Evolutionary conservation across 1,139 yeast genomes (phyloP), one percentile per base, ranked within the genome.

Genomic region (Saccharomyces hybrid): DNA sequence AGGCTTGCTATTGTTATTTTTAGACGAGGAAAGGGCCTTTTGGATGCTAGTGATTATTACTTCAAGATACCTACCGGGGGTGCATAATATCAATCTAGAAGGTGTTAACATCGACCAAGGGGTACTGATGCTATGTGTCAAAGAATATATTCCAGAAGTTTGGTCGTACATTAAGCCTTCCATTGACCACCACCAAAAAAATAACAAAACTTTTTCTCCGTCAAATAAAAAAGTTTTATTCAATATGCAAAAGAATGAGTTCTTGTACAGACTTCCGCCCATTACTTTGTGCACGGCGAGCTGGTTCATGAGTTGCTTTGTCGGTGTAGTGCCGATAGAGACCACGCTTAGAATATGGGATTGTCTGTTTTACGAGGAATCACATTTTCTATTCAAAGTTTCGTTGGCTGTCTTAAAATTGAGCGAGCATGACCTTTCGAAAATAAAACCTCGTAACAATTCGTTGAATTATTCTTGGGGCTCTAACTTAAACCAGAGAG

Each of bases 61-160:
- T 0, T 93, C 90, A 55, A 73, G 84, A 53, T 88, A 87, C 58
- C 77, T 95, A 29, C 96, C 98, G 0, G 95, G 96, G 8, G 91
- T 91, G 14, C 99, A 93, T 70, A 93, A 91, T 57, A 81, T 88
- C 27, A 85, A 85, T 62, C 73, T 93, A 20, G 98, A 93, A 72
- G 99, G 98, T 46, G 97, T 93, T 23, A 93, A 89, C 65, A 81
- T 95, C 23, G 96, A 93, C 66, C 99, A 93, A 68, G 99, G 98
- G 7, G 96, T 93, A 2, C 73, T 93, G 53, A 85, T 93, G 88
- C 75, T 91, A 41, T 87, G 96, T 62, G 76, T 91, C 28, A 82
- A 84, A 61, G 96, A 93, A 65, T 84, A 88, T 57, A 74, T 91
- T 48, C 98, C 98, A 0, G 81, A 79, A 51, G 77, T 90, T 47